phyloP scores from a whole-genome alignment of 2,329 filamentous ascomycete genomes.

The Microsporum ferrugineum region DNA sequence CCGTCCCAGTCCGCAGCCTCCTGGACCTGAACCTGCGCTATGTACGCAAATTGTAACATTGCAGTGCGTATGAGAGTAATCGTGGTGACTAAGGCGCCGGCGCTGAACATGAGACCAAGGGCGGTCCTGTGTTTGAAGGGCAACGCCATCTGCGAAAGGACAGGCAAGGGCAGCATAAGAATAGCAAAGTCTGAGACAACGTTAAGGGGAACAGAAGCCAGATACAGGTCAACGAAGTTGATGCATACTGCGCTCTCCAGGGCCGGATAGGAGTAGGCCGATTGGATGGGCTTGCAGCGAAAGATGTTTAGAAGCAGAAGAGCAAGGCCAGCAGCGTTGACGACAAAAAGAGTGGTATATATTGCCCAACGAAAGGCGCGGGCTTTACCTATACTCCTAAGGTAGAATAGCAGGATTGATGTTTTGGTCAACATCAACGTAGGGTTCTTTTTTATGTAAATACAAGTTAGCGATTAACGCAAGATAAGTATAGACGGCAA shows the following conservation, averaged over 20 bases:
- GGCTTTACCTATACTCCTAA: constrained; percentile 69
- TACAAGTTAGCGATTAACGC: not conserved
- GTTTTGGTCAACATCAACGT: constrained; percentile 85
- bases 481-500: not conserved
- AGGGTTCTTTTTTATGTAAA: constrained; percentile 51
- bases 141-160: constrained; percentile 74
- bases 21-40: constrained; percentile 36
- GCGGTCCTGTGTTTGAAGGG: constrained; percentile 80
- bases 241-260: constrained; percentile 43
- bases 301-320: constrained; percentile 80
- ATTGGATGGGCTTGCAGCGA: constrained; percentile 65
- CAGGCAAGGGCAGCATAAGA: constrained; percentile 74
- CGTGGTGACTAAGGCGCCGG: constrained; percentile 76
- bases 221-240: constrained; percentile 53
- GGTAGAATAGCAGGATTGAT: constrained; percentile 83
- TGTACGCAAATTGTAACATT: constrained; percentile 65
- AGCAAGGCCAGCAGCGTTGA: constrained; percentile 66
- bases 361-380: constrained; percentile 68
- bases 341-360: constrained; percentile 63
- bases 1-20: constrained; percentile 15
- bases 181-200: constrained; percentile 85
- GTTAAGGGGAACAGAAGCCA: constrained; percentile 74
- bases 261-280: constrained; percentile 49
- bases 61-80: constrained; percentile 85
- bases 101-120: constrained; percentile 70